Base-by-base conservation (phyloP, 169 alveolate species). In the Pseudocohnilembus persalinus region DNA sequence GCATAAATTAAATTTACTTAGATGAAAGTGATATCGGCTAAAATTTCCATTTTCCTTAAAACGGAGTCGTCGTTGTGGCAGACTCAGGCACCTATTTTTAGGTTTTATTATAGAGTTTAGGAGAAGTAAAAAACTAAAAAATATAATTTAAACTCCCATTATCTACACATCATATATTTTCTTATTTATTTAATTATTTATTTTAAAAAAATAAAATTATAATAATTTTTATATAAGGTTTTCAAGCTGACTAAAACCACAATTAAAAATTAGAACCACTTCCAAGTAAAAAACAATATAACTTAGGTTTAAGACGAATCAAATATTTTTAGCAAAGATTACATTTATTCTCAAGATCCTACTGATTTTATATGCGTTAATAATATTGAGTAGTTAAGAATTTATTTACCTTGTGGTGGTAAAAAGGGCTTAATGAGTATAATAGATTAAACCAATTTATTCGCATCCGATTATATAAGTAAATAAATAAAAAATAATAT, bases 321-420 rank as follows among this genome's bases (percentile, higher is more conserved):
- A 49, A 49, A 49, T 49, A 11, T 49, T 11, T 49, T 49, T 20
- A 20, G 26, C 26, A 11, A 49, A 49, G 68, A 49, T 20, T 49
- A 49, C 68, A 11, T 4, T 4, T 49, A 11, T 20, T 86, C 87
- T 1, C 75, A 86, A 75, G 90, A 86, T 31, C 87, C 87, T 0
- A 81, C 81, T n/a, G 84, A 86, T 1, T 80, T 49, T 78, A 81
- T 81, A 31, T 86, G 77, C 64, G 76, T 30, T 32, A 85, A 49
- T 29, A 73, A 73, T n/a, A 82, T 82, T 74, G 82, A 82, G 35
- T 32, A 73, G 6, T 29, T 82, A 26, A 72, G 33, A 28, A 74
- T 33, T 29, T 82, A 82, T 34, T 74, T 82, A 0, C 81, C 81
- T 34, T 82, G 88, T 49, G 25, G 29, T 0, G 88, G 88, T n/a